These are phyloP conservation scores for Rhododendron vialii DNA, from an alignment of 148 eudicot species.

Conservation along the genomic window DNA sequence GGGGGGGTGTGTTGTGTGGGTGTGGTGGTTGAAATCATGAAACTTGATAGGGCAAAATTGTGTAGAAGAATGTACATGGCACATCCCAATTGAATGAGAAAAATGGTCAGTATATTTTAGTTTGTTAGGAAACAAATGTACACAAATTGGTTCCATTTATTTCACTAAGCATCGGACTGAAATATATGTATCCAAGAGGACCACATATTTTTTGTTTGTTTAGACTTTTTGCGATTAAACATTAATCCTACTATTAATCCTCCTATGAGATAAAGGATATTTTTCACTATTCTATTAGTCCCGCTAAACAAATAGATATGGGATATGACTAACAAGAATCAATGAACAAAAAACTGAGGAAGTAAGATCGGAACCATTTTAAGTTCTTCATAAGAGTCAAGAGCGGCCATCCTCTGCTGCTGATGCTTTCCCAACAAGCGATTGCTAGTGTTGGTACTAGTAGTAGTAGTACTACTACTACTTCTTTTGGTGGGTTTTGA, in stretches of 20 bases:
- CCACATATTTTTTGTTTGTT: neutral
- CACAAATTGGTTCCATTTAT: neutral
- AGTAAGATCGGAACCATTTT: conserved; percentile 55
- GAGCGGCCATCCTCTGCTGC: conserved; percentile 21
- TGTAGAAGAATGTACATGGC: neutral
- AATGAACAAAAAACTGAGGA: neutral
- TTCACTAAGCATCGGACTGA: neutral
- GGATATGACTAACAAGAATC: neutral
- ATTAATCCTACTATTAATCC: neutral
- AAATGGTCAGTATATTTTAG: neutral
- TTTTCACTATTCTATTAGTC: neutral
- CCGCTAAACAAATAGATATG: neutral
- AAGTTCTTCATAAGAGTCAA: conserved; percentile 51
- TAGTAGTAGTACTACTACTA: neutral
- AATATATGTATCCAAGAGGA: neutral
- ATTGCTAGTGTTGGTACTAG: conserved; percentile 19
- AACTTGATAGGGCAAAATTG: neutral
- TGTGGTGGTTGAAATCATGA: neutral
- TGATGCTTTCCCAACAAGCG: conserved; percentile 19
- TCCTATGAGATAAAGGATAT: neutral
- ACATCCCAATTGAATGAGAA: neutral
- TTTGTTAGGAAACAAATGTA: neutral
- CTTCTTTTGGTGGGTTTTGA: conserved; percentile 36
- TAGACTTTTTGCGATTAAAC: neutral
- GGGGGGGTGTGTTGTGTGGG: no score